These are phyloP conservation scores for Salvia miltiorrhiza DNA, from an alignment of 257 asterid species.

Conservation along the genomic window DNA sequence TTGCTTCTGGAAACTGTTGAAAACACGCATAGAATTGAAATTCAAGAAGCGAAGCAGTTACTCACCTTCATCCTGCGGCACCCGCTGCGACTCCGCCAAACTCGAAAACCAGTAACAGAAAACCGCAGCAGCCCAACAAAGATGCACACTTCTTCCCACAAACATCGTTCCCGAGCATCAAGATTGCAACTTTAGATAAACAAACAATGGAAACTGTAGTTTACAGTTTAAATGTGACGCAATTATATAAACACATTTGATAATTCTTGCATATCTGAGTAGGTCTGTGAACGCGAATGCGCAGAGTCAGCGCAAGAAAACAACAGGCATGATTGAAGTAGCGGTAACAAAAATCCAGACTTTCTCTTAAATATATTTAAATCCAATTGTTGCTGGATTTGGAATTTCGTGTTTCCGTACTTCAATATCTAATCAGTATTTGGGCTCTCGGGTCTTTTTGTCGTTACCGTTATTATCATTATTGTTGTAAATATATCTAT, in stretches of 20 bases:
- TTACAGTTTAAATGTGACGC: neutral
- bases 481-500: too few relatives aligned
- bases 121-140: conserved; percentile 30
- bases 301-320: neutral
- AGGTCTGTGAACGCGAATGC: neutral
- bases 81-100: conserved; percentile 43
- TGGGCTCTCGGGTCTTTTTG: neutral
- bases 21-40: neutral
- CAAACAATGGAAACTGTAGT: neutral
- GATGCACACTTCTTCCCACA: conserved; percentile 8
- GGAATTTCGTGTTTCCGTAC: neutral
- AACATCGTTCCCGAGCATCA: conserved; percentile 27
- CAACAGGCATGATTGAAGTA: neutral
- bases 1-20: conserved; percentile 13
- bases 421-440: neutral
- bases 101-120: conserved; percentile 24
- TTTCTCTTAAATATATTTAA: neutral
- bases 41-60: neutral
- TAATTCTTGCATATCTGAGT: neutral
- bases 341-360: neutral
- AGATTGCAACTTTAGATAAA: conserved; percentile 1
- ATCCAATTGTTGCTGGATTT: neutral
- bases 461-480: neutral
- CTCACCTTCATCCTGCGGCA: conserved; percentile 50
- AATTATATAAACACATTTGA: neutral